A percentile compares a stretch with the other conserved stretches of the same genome.
Conservation (phyloP, 768 basidiomycete genomes). For the Rossbeevera mucosa region DNA sequence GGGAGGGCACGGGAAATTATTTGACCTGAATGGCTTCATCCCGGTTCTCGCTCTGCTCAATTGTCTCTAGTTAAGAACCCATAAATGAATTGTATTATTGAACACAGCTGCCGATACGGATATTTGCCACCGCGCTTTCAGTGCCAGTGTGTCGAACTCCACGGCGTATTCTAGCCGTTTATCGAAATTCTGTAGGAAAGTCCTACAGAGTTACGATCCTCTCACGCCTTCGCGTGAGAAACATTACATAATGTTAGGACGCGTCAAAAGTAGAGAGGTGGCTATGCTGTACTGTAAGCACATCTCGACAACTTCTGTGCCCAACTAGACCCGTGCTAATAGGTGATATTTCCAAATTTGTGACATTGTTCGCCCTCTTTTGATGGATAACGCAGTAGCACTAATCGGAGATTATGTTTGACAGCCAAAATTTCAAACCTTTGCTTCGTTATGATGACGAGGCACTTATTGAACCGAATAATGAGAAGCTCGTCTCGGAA, state of each 20-base stretch:
- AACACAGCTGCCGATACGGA: not conserved
- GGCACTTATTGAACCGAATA: not conserved
- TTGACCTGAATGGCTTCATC: not conserved
- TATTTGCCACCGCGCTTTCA: not conserved
- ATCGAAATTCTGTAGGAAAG: not conserved
- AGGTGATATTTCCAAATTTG: not conserved
- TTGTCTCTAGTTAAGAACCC: not conserved
- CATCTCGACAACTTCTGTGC: not conserved
- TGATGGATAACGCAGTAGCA: no score
- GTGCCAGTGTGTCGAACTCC: no score
- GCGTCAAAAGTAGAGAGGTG: not conserved
- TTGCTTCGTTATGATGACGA: not conserved
- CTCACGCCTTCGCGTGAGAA: no score
- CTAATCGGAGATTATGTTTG: not conserved
- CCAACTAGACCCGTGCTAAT: not conserved
- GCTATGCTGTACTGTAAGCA: constrained; percentile 1
- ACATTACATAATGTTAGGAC: no score
- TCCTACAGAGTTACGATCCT: not conserved
- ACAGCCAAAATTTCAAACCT: not conserved
- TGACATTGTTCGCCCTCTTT: not conserved
- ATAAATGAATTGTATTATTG: not conserved
- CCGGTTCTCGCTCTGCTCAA: not conserved
- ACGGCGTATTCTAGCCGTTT: constrained; percentile 1
- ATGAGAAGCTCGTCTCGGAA: no score
- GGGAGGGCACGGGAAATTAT: not conserved